Evolutionary conservation across 257 asterid genomes (phyloP).

Genomic region (Solanum megistacrolobum): DNA sequence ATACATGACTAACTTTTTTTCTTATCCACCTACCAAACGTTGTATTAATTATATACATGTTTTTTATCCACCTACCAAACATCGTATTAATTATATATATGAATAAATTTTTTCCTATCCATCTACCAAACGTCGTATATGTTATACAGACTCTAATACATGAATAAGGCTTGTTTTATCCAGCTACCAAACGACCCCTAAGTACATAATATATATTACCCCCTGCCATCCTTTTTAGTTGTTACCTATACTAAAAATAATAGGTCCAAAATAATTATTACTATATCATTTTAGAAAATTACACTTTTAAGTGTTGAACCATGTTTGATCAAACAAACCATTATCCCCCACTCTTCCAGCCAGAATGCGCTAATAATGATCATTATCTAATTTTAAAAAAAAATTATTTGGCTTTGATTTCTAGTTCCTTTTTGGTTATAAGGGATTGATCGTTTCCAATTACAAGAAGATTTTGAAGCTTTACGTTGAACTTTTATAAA

Average conservation of each 20-base stretch:
- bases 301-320: background rate
- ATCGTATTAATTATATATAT: too few relatives aligned
- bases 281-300: background rate
- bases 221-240: background rate
- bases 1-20: too few relatives aligned
- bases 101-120: too few relatives aligned
- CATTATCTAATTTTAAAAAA: background rate
- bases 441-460: background rate
- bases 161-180: too few relatives aligned
- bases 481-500: background rate
- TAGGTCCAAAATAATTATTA: background rate
- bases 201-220: background rate
- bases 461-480: background rate
- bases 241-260: background rate
- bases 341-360: too few relatives aligned
- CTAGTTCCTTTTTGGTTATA: background rate
- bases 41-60: too few relatives aligned
- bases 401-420: background rate
- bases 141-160: too few relatives aligned
- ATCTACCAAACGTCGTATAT: too few relatives aligned
- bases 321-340: background rate
- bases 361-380: background rate
- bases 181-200: background rate
- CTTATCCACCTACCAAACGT: too few relatives aligned
- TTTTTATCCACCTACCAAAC: too few relatives aligned